These are phyloP conservation scores for Vitis hybrid DNA, from an alignment of 177 flowering plant species.

Conservation along the genomic window DNA sequence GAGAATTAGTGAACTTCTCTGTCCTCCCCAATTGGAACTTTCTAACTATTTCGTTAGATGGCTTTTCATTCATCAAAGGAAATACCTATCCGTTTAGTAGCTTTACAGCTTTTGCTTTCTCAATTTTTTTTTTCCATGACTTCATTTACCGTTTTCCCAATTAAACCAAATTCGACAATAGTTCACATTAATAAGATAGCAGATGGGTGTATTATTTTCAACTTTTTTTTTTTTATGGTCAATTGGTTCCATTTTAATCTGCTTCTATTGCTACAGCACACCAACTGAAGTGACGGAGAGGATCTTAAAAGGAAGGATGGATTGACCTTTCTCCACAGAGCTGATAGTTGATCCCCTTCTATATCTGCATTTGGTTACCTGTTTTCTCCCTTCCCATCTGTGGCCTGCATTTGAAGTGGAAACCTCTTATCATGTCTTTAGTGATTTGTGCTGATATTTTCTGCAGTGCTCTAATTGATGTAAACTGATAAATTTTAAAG, in stretches of 20 bases:
- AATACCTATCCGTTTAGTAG: not conserved
- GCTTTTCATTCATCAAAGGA: not conserved
- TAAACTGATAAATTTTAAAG: too few relatives aligned
- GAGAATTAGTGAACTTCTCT: too few relatives aligned
- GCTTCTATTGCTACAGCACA: constrained; percentile 54
- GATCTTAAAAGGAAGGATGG: constrained; percentile 94
- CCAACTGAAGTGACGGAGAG: constrained; percentile 77
- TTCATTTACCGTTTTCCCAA: not conserved
- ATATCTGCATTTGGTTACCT: not conserved
- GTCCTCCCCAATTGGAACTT: too few relatives aligned
- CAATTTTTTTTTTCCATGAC: not conserved
- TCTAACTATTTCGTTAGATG: too few relatives aligned
- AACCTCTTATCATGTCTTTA: too few relatives aligned
- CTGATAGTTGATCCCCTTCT: not conserved
- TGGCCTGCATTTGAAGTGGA: not conserved
- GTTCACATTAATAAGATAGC: too few relatives aligned
- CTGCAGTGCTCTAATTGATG: too few relatives aligned
- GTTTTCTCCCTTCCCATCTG: not conserved
- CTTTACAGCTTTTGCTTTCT: not conserved
- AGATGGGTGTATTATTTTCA: not conserved
- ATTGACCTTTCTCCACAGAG: constrained; percentile 28
- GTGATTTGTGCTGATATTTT: too few relatives aligned
- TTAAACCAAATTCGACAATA: too few relatives aligned
- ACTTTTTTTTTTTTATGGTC: not conserved
- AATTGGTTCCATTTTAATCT: not conserved